A percentile compares a stretch with the other conserved stretches of the same genome.
phyloP scores from a whole-genome alignment of 2,329 filamentous ascomycete genomes.

The Colletotrichum costaricense region DNA sequence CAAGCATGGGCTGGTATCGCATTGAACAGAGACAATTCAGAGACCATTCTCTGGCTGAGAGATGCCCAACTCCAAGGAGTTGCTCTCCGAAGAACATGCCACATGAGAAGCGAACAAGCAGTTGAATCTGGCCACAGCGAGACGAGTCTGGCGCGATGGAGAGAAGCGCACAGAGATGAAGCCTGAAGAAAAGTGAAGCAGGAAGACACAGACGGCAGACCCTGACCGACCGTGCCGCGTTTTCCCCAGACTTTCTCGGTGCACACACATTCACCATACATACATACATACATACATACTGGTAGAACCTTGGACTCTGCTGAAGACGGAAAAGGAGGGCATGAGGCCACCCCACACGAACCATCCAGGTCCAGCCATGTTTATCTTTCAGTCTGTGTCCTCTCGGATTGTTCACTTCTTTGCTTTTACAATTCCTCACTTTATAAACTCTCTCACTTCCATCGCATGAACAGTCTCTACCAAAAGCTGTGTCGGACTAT shows the following conservation, averaged over 20 bases:
- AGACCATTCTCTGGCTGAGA: neutral
- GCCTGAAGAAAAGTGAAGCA: neutral
- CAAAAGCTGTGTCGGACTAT: neutral
- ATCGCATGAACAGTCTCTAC: neutral
- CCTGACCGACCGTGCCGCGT: neutral
- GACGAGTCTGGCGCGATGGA: neutral
- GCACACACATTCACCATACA: neutral
- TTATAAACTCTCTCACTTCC: neutral
- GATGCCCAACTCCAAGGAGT: neutral
- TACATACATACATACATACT: too few relatives aligned
- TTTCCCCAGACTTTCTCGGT: neutral
- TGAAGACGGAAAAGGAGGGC: neutral
- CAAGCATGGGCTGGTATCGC: constrained; percentile 20
- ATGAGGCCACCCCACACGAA: constrained; percentile 22
- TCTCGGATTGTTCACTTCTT: neutral
- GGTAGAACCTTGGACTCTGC: neutral
- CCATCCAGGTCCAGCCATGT: constrained; percentile 14
- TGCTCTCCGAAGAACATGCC: neutral
- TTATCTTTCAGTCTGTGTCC: neutral
- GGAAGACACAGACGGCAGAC: neutral
- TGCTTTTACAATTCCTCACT: neutral
- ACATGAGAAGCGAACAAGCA: neutral
- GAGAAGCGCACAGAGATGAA: neutral
- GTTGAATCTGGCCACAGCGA: neutral
- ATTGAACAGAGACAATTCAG: neutral